phyloP scores from a whole-genome alignment of 2,329 filamentous ascomycete genomes.

The Fusarium sambucinum region DNA sequence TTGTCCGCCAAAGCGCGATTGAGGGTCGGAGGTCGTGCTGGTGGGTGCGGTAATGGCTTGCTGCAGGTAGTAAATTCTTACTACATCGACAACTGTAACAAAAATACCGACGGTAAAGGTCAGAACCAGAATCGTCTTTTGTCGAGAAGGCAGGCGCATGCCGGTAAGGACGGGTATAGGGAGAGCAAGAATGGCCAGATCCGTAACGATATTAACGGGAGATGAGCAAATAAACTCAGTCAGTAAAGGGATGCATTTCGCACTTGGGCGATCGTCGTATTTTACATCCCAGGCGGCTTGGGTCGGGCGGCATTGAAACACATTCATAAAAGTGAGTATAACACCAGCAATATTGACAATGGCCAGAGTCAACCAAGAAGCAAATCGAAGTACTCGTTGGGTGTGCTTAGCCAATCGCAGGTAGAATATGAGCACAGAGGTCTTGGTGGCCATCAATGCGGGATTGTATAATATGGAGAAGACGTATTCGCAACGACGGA shows the following conservation, averaged over 20 bases:
- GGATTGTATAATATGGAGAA: slow-evolving; percentile 81
- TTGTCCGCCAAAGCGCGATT: slow-evolving; percentile 64
- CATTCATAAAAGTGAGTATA: slow-evolving; percentile 85
- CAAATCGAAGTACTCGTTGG: slow-evolving; percentile 79
- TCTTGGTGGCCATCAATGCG: slow-evolving; percentile 90
- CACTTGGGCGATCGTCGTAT: slow-evolving; percentile 45
- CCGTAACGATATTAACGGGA: slow-evolving; percentile 91
- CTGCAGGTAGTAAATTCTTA: slow-evolving; percentile 91
- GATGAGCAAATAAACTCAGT: slow-evolving; percentile 79
- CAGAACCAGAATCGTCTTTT: slow-evolving; percentile 87
- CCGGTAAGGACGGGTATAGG: slow-evolving; percentile 89
- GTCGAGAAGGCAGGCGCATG: slow-evolving; percentile 85
- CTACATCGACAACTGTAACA: slow-evolving; percentile 86
- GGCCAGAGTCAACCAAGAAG: slow-evolving; percentile 82
- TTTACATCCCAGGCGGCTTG: slow-evolving; percentile 72
- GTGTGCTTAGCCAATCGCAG: slow-evolving; percentile 82
- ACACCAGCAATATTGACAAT: slow-evolving; percentile 83
- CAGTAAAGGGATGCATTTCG: slow-evolving; percentile 67
- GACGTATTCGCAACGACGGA: slow-evolving; percentile 72
- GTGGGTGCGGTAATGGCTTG: slow-evolving; percentile 68
- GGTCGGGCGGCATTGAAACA: slow-evolving; percentile 86
- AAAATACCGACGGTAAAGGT: slow-evolving; percentile 91
- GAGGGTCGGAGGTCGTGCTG: slow-evolving; percentile 52
- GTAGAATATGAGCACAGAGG: slow-evolving; percentile 93
- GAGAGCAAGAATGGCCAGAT: slow-evolving; percentile 86